Evolutionary conservation across 1,284 basidiomycete genomes (phyloP).

Genomic region (Ustilago loliicola): DNA sequence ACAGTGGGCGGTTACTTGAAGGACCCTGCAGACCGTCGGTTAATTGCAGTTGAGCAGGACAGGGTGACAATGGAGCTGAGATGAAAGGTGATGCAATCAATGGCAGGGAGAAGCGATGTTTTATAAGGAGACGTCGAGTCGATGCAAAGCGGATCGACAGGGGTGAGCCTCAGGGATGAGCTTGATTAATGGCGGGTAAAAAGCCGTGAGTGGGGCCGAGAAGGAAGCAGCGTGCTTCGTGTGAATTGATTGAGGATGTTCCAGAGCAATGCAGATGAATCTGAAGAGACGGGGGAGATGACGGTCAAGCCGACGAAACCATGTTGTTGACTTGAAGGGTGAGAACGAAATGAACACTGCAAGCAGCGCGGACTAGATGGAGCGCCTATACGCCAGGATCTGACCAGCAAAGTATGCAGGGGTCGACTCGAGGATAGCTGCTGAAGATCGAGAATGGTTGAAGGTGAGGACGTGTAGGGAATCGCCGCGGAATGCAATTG

Average conservation of each 20-base stretch:
- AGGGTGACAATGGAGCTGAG: not conserved
- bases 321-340: too few relatives aligned
- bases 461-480: too few relatives aligned
- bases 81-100: constrained; percentile 9
- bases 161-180: not conserved
- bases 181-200: not conserved
- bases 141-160: not conserved
- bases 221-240: not conserved
- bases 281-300: not conserved
- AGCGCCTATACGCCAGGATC: too few relatives aligned
- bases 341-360: too few relatives aligned
- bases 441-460: too few relatives aligned
- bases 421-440: too few relatives aligned
- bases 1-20: not conserved
- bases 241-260: not conserved
- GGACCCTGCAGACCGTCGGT: not conserved
- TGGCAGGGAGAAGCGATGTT: not conserved
- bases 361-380: too few relatives aligned
- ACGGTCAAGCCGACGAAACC: too few relatives aligned
- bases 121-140: not conserved
- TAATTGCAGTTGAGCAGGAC: not conserved
- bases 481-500: too few relatives aligned
- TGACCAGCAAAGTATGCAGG: too few relatives aligned
- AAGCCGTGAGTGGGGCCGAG: not conserved
- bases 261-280: not conserved